Evolutionary conservation across 148 eudicot genomes (phyloP).

Genomic region (Fagopyrum esculentum): DNA sequence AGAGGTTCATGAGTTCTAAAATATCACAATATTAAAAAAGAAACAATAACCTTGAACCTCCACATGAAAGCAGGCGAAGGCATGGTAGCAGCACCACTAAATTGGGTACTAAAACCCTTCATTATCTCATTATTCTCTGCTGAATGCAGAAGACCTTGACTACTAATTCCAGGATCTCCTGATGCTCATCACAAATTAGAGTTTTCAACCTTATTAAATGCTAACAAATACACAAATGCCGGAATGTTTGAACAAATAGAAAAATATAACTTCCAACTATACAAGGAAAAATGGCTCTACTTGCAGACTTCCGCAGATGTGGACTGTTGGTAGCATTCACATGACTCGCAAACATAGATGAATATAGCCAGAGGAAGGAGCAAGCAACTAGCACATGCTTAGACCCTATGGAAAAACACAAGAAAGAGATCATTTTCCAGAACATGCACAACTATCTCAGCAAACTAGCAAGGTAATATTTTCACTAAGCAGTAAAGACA

Average conservation of each 20-base stretch:
- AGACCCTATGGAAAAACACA: constrained; percentile 10
- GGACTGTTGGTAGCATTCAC: constrained; percentile 55
- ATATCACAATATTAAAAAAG: constrained; percentile 4
- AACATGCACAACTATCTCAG: too few relatives aligned
- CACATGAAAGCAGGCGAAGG: constrained; percentile 80
- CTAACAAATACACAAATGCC: constrained; percentile 32
- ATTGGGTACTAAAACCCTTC: constrained; percentile 62
- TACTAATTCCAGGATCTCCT: constrained; percentile 38
- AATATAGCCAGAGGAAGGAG: constrained; percentile 3
- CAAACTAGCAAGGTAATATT: too few relatives aligned
- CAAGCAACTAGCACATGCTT: constrained; percentile 11
- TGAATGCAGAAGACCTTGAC: constrained; percentile 34
- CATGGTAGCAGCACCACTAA: constrained; percentile 53
- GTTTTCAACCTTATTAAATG: not conserved
- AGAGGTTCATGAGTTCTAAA: not conserved
- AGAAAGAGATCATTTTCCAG: not conserved
- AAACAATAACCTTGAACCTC: constrained; percentile 83
- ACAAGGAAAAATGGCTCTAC: constrained; percentile 48
- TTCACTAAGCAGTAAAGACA: too few relatives aligned
- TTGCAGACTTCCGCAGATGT: constrained; percentile 84
- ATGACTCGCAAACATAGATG: constrained; percentile 82
- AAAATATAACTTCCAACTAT: too few relatives aligned
- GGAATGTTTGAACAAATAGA: not conserved
- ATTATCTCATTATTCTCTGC: constrained; percentile 70
- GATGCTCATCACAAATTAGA: constrained; percentile 17